phyloP scores from a whole-genome alignment of 495 filamentous ascomycete genomes.

The Penicillium tannophilum region DNA sequence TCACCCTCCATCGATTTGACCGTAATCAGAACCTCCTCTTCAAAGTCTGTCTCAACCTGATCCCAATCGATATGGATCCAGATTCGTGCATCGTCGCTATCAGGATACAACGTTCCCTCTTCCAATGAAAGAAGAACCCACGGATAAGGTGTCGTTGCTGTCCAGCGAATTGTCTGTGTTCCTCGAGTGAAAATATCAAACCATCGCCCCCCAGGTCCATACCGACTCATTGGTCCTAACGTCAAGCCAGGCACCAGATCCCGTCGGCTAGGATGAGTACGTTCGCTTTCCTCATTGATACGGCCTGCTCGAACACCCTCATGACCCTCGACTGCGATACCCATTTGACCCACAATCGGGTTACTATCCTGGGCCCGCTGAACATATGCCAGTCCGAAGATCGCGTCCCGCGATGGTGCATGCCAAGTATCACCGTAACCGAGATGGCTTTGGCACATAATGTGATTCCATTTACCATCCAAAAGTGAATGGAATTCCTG shows the following conservation, averaged over 20 bases:
- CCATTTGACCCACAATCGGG: slow-evolving; percentile 55
- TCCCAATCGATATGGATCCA: slow-evolving; percentile 47
- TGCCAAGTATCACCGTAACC: slow-evolving; percentile 48
- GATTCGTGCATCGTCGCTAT: slow-evolving; percentile 49
- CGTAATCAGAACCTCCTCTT: slow-evolving; percentile 31
- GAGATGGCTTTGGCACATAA: slow-evolving; percentile 64
- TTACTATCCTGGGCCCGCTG: slow-evolving; percentile 32
- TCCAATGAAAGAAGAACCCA: slow-evolving; percentile 61
- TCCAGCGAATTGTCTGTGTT: slow-evolving; percentile 59
- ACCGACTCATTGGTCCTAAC: slow-evolving; percentile 63
- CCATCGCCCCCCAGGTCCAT: slow-evolving; percentile 59
- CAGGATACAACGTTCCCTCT: slow-evolving; percentile 53
- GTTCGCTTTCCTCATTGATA: slow-evolving; percentile 53
- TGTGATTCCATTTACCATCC: slow-evolving; percentile 72
- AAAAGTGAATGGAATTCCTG: slow-evolving; percentile 63
- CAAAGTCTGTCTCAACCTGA: slow-evolving; percentile 29
- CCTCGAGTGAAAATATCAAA: slow-evolving; percentile 71
- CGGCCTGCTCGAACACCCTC: slow-evolving; percentile 44
- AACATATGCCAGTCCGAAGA: slow-evolving; percentile 26
- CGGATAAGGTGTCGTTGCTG: slow-evolving; percentile 46
- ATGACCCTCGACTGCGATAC: slow-evolving; percentile 62
- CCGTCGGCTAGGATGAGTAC: slow-evolving; percentile 59
- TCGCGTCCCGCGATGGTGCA: slow-evolving; percentile 25
- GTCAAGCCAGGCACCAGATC: slow-evolving; percentile 48
- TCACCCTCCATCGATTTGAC: slow-evolving; percentile 56